Evolutionary conservation across 257 asterid species (phyloP).

Genomic region (Asclepias syriaca): DNA sequence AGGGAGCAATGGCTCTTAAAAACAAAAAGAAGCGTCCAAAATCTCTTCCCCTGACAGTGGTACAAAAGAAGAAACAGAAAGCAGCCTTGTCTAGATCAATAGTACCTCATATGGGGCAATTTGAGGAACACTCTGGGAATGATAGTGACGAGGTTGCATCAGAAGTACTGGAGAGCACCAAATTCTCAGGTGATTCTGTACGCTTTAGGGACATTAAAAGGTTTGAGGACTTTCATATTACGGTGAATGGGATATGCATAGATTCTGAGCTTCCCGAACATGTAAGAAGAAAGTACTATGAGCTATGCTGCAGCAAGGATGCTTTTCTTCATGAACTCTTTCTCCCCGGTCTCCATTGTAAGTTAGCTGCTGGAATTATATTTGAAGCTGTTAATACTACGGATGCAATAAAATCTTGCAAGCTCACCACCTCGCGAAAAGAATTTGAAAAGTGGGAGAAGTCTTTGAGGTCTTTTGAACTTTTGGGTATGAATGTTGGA

Average conservation of each 20-base stretch:
- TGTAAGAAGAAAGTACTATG: slow-evolving; percentile 26
- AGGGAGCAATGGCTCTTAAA: slow-evolving; percentile 17
- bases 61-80: slow-evolving; percentile 28
- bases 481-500: slow-evolving; percentile 36
- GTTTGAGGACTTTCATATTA: slow-evolving; percentile 29
- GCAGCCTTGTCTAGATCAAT: slow-evolving; percentile 9
- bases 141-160: slow-evolving; percentile 36
- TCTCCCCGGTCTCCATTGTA: slow-evolving; percentile 25
- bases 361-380: slow-evolving; percentile 30
- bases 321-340: slow-evolving; percentile 29
- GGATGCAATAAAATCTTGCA: slow-evolving; percentile 29
- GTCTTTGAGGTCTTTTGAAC: slow-evolving; percentile 31
- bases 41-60: slow-evolving; percentile 28
- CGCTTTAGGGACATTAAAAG: slow-evolving; percentile 24
- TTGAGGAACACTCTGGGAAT: slow-evolving; percentile 30
- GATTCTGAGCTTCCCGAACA: slow-evolving; percentile 34
- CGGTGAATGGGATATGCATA: slow-evolving; percentile 28
- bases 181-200: slow-evolving; percentile 9
- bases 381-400: slow-evolving; percentile 31
- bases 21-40: slow-evolving; percentile 22
- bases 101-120: slow-evolving; percentile 3
- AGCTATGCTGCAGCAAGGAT: slow-evolving; percentile 33
- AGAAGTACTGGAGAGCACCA: slow-evolving; percentile 26
- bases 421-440: slow-evolving; percentile 23
- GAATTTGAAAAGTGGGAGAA: slow-evolving; percentile 35